Percentiles rank a stretch among this genome's conserved stretches.
These are phyloP conservation scores for Hypoxylon fuscum DNA, from an alignment of 495 filamentous ascomycete species.

Conservation along the genomic window DNA sequence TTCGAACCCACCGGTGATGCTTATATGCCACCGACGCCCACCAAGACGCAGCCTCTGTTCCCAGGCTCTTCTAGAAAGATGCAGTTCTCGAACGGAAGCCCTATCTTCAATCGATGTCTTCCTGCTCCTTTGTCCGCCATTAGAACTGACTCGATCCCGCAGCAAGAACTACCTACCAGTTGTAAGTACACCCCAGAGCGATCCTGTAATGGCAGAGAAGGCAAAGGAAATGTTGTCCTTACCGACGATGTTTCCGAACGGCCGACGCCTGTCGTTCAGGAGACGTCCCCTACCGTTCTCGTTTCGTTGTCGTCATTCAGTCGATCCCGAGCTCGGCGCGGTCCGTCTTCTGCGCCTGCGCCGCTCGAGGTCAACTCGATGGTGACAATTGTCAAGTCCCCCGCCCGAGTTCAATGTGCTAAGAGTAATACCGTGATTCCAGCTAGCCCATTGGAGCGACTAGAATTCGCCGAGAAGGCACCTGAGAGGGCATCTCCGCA, in stretches of 20 bases:
- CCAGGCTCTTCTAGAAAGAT: conserved; percentile 31
- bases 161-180: conserved; percentile 37
- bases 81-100: conserved; percentile 44
- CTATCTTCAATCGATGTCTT: conserved; percentile 42
- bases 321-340: conserved; percentile 48
- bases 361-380: conserved; percentile 48
- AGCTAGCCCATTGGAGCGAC: conserved; percentile 61
- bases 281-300: conserved; percentile 25
- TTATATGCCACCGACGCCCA: conserved; percentile 90
- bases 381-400: conserved; percentile 38
- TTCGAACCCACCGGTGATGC: conserved; percentile 62
- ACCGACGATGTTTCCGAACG: conserved; percentile 18
- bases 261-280: conserved; percentile 27
- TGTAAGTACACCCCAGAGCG: conserved; percentile 55
- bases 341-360: conserved; percentile 42
- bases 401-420: conserved; percentile 50
- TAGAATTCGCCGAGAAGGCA: conserved; percentile 57
- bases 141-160: conserved; percentile 22
- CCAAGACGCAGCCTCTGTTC: conserved; percentile 63
- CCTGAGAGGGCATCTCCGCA: conserved; percentile 73
- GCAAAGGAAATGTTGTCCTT: conserved; percentile 4
- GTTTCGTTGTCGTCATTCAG: conserved; percentile 47
- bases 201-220: conserved; percentile 11
- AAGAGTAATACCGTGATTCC: conserved; percentile 54
- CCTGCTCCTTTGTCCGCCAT: conserved; percentile 40